A percentile compares a stretch with the other conserved stretches of the same genome.
Conservation (phyloP, 2,329 filamentous ascomycete genomes). For the Botrytis medusae region DNA sequence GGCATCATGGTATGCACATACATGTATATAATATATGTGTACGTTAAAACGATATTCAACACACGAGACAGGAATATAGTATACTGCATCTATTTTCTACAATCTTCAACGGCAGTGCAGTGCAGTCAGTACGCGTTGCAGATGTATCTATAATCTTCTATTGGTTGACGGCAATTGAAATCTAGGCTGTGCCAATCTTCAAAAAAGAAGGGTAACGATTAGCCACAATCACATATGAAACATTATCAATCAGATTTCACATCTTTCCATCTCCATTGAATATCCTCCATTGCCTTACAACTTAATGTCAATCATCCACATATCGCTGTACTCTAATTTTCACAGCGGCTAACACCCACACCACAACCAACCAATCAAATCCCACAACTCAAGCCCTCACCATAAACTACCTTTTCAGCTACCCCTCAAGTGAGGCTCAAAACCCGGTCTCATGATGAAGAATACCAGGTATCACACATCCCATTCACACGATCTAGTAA, state of each 20-base stretch:
- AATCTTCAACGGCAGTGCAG: not conserved
- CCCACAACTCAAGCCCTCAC: not conserved
- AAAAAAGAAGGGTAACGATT: not conserved
- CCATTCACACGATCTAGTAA: not conserved
- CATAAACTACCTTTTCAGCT: not conserved
- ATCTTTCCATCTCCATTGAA: not conserved
- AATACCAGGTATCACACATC: not conserved
- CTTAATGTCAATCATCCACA: not conserved
- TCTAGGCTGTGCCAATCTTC: constrained; percentile 2
- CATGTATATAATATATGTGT: not conserved
- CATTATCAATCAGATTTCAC: constrained; percentile 5
- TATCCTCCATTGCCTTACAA: not conserved
- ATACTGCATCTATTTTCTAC: not conserved
- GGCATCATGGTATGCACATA: not conserved
- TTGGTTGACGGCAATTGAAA: not conserved
- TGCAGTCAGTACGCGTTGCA: not conserved
- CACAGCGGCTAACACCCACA: not conserved
- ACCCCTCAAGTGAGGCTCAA: constrained; percentile 11
- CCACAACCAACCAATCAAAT: not conserved
- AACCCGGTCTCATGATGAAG: not conserved
- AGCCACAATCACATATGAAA: constrained; percentile 11
- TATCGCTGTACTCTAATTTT: not conserved
- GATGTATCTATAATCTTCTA: not conserved
- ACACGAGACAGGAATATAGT: not conserved
- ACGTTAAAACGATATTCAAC: not conserved